These are phyloP conservation scores for Podaxis sp. DNA, from an alignment of 768 basidiomycete species.

Conservation along the genomic window DNA sequence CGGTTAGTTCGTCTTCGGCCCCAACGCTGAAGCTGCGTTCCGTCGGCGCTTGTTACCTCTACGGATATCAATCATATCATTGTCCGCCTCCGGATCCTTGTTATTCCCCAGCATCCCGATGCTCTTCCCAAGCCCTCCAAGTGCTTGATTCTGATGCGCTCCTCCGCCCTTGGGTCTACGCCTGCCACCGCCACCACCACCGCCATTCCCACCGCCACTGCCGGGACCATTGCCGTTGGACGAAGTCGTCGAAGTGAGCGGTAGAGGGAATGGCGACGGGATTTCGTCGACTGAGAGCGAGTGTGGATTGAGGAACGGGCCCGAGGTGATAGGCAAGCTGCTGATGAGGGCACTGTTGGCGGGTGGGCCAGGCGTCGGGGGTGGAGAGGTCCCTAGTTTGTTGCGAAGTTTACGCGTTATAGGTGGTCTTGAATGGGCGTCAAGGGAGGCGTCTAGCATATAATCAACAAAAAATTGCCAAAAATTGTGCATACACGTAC, in stretches of 20 bases:
- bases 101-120: slow-evolving; percentile 49
- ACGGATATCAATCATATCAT: slow-evolving; percentile 75
- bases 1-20: slow-evolving; percentile 6
- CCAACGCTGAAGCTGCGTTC: slow-evolving; percentile 9
- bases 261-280: slow-evolving; percentile 59
- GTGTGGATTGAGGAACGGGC: slow-evolving; percentile 76
- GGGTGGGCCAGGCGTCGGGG: slow-evolving; percentile 63
- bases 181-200: slow-evolving; percentile 35
- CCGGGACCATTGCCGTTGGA: slow-evolving; percentile 18
- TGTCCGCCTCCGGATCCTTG: slow-evolving; percentile 73
- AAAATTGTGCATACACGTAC: slow-evolving; percentile 32
- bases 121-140: slow-evolving; percentile 76
- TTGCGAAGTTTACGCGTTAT: slow-evolving; percentile 84
- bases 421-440: slow-evolving; percentile 74
- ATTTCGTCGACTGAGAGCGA: slow-evolving; percentile 85
- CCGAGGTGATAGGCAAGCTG: slow-evolving; percentile 62
- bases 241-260: slow-evolving; percentile 22
- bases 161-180: slow-evolving; percentile 53
- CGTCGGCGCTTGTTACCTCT: slow-evolving; percentile 65
- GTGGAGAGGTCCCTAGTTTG: slow-evolving; percentile 75
- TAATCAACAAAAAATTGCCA: slow-evolving; percentile 10
- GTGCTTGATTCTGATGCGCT: slow-evolving; percentile 53
- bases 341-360: slow-evolving; percentile 31
- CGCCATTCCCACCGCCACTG: slow-evolving; percentile 20
- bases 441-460: slow-evolving; percentile 62